Evolutionary conservation across 768 basidiomycete genomes (phyloP), one percentile per base, ranked within the genome.

Genomic region (Boletus patriciae): DNA sequence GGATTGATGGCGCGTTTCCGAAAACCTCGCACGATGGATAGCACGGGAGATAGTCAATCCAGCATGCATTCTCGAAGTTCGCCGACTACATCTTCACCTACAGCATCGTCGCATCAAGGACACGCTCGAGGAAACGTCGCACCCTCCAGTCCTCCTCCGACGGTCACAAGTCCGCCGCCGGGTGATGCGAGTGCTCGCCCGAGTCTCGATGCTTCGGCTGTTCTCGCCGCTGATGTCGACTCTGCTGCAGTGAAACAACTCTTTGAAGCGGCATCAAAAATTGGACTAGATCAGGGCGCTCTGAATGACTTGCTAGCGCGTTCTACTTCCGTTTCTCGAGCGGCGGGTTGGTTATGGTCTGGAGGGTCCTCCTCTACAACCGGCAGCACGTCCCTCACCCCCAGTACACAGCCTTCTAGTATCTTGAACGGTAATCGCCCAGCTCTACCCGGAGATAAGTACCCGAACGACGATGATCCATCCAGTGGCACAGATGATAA

Each of bases 1-100:
- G 86, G 90, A 15, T 86, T 93, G 70, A 91, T 93, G 82, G 83
- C 89, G 29, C 83, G 88, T 31, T 89, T 92, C 68, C 80, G 88
- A 37, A 75, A 63, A 55, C 67, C 72, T 37, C 73, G 73, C 44
- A 60, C 68, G 23, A 27, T 58, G 41, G 71, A 74, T 47, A 58
- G 58, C 23, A 11, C 55, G 25, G 68, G 61, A 36, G 65, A 70
- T 61, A 63, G 73, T 36, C 63, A 63, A 47, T 74, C 70, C 8
- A 74, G 70, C 42, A 53, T 65, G 44, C 62, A 69, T 58, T 70
- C 68, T 34, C 60, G 64, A 53, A 64, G 63, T 21, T 67, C 73
- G 34, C 73, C 71, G 25, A 69, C 72, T 27, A 69, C 75, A 18
- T 68, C 75, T 29, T 73, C 76, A 15, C 66, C 70, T 21, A 72